phyloP scores from a whole-genome alignment of 305 asterid genomes.

The Plantago lanceolata region DNA sequence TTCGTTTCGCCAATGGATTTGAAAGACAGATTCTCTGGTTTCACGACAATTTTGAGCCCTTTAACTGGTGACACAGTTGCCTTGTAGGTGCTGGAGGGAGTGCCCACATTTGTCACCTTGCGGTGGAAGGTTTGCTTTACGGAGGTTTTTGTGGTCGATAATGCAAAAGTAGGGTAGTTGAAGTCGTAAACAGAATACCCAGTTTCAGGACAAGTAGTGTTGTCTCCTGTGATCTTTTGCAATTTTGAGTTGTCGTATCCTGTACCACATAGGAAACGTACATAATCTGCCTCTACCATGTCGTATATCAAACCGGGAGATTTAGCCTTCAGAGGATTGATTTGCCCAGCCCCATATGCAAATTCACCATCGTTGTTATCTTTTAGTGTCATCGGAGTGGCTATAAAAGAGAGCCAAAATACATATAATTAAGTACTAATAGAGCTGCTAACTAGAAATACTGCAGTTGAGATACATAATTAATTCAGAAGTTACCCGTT shows the following conservation, averaged over 20 bases:
- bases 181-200: constrained; percentile 42
- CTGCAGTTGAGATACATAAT: not conserved
- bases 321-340: constrained; percentile 45
- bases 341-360: constrained; percentile 65
- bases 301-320: constrained; percentile 56
- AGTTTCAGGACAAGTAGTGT: constrained; percentile 33
- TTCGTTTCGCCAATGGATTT: constrained; percentile 38
- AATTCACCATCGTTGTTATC: constrained; percentile 43
- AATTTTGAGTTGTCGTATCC: constrained; percentile 38
- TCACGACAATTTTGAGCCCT: constrained; percentile 33
- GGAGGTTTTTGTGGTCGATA: constrained; percentile 24
- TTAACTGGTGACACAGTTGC: constrained; percentile 24
- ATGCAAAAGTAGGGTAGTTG: constrained; percentile 49
- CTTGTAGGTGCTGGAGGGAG: constrained; percentile 36
- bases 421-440: no score
- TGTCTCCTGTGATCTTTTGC: constrained; percentile 37
- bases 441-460: not conserved
- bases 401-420: constrained; percentile 17
- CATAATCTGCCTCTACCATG: constrained; percentile 39
- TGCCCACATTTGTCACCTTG: constrained; percentile 57
- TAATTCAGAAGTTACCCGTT: constrained; percentile 31
- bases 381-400: constrained; percentile 30
- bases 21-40: constrained; percentile 39
- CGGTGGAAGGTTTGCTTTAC: constrained; percentile 34
- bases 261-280: constrained; percentile 53